phyloP scores from a whole-genome alignment of 164 flowering plant genomes.

The Taxillus chinensis region DNA sequence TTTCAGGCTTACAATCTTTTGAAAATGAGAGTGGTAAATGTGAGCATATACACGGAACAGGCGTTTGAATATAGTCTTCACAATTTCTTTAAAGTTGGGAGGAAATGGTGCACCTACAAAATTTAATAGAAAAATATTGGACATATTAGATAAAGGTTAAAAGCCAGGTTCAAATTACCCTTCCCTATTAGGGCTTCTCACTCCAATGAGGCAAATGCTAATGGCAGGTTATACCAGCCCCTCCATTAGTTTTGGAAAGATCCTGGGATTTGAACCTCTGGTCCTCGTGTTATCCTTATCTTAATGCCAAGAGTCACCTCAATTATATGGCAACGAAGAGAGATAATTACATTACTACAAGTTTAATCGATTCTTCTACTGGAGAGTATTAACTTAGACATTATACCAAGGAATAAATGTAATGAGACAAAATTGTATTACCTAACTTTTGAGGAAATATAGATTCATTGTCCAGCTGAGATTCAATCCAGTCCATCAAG shows the following conservation, averaged over 20 bases:
- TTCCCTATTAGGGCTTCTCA: neutral
- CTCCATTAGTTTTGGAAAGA: too few species aligned
- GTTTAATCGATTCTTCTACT: too few species aligned
- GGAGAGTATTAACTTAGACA: neutral
- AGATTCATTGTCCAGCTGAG: constrained; percentile 92
- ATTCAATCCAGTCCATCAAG: constrained; percentile 97
- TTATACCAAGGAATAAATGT: neutral
- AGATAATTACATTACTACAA: too few species aligned
- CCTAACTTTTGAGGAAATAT: constrained; percentile 97
- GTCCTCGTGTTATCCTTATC: too few species aligned
- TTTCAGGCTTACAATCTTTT: constrained; percentile 92
- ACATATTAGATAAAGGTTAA: neutral
- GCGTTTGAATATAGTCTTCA: constrained; percentile 95
- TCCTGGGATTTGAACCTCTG: too few species aligned
- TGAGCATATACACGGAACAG: constrained; percentile 98
- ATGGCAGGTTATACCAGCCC: too few species aligned
- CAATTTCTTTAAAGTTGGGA: constrained; percentile 88
- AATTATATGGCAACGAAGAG: too few species aligned
- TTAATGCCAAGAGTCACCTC: too few species aligned
- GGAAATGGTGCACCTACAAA: constrained; percentile 87
- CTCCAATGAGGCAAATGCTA: too few species aligned
- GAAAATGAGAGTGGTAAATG: constrained; percentile 94
- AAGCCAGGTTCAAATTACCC: neutral
- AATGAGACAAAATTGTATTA: constrained; percentile 17
- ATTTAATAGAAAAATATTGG: neutral